A percentile compares a stretch with the other conserved stretches of the same genome.
phyloP scores from a whole-genome alignment of 768 basidiomycete genomes.

The Suillus discolor region DNA sequence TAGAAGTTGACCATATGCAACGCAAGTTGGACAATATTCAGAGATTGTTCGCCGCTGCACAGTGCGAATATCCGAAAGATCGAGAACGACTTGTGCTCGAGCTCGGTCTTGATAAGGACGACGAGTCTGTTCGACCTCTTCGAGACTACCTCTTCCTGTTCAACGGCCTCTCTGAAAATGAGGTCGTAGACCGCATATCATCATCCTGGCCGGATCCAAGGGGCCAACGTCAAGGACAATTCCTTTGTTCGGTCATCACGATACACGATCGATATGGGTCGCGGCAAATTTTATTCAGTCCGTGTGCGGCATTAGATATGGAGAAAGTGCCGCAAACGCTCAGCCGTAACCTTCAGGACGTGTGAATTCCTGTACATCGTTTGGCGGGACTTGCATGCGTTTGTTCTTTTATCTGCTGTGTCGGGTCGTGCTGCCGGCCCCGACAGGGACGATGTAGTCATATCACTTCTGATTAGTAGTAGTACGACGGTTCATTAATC shows the following conservation, averaged over 20 bases:
- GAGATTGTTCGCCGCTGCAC: too few species aligned
- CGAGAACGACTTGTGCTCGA: too few species aligned
- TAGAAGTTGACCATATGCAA: too few species aligned
- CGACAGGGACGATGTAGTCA: too few species aligned
- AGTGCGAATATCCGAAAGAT: too few species aligned
- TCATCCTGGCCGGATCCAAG: neutral
- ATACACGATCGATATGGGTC: neutral
- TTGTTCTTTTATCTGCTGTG: too few species aligned
- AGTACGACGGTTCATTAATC: too few species aligned
- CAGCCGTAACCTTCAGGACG: neutral
- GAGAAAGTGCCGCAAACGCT: neutral
- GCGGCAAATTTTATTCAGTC: neutral
- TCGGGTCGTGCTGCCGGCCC: too few species aligned
- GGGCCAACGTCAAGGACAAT: neutral
- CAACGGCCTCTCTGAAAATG: neutral
- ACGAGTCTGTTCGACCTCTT: neutral
- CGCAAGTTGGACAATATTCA: too few species aligned
- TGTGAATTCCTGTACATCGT: neutral
- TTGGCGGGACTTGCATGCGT: neutral
- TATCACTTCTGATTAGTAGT: too few species aligned
- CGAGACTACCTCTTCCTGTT: constrained; percentile 3
- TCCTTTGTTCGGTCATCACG: neutral
- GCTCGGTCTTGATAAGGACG: too few species aligned
- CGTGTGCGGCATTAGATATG: neutral
- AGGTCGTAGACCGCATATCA: neutral